phyloP scores from a whole-genome alignment of 805 yeast genomes.

The Komagataella phaffii region DNA sequence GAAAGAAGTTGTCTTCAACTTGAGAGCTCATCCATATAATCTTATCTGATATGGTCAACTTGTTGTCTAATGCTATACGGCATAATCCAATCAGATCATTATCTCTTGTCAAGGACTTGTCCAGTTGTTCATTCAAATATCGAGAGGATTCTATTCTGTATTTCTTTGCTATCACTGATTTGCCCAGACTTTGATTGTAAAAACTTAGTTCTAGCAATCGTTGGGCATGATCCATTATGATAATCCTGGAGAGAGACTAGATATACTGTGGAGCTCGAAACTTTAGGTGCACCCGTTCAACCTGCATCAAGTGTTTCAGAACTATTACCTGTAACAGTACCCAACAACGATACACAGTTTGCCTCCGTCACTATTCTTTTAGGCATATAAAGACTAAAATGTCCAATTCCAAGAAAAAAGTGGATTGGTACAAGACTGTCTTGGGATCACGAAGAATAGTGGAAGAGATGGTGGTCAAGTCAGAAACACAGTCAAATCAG shows the following conservation, averaged over 20 bases:
- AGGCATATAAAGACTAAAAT: not conserved
- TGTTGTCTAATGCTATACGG: slow-evolving; percentile 1
- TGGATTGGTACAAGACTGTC: not conserved
- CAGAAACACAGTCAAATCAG: not conserved
- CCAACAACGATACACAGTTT: not conserved
- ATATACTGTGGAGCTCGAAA: not conserved
- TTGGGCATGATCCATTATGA: not conserved
- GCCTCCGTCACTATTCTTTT: not conserved
- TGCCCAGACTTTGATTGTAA: not conserved
- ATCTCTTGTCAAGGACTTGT: slow-evolving; percentile 2
- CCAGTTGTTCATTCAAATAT: slow-evolving; percentile 2
- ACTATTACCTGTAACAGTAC: not conserved
- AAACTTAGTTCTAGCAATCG: not conserved
- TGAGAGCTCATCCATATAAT: slow-evolving; percentile 12
- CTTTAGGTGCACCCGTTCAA: not conserved
- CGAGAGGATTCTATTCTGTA: slow-evolving; percentile 1
- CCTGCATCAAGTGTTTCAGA: not conserved
- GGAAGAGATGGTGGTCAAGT: not conserved
- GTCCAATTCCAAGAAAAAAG: not conserved
- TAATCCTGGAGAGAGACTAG: not conserved
- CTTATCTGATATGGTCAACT: slow-evolving; percentile 6
- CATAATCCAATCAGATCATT: not conserved
- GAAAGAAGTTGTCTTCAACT: slow-evolving; percentile 1
- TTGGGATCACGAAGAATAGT: not conserved
- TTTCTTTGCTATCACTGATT: not conserved